Base-by-base conservation (phyloP, 257 asterid genomes). In the Solanum raphanifolium region DNA sequence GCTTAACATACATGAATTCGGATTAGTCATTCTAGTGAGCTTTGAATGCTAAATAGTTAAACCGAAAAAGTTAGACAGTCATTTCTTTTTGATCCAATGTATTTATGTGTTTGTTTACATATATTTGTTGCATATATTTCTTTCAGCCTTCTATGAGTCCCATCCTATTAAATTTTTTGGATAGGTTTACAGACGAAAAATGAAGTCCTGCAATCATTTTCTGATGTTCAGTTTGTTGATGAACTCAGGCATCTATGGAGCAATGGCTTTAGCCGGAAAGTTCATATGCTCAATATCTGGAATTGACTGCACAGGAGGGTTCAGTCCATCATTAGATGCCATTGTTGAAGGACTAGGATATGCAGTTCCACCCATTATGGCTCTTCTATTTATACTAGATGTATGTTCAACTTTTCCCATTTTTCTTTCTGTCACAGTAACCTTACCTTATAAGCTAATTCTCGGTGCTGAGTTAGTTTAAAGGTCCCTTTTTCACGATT, bases 341-440 rank as follows among this genome's bases (percentile, higher is more conserved):
- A 90, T 95, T 85, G 98, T 95, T 36, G 92, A 93, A 81, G 99
- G 99, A 88, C 82, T 97, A 90, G 99, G 98, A 91, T 95, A 97
- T 91, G 98, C 99, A 83, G 95, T 94, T 91, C 99, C 98, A 83
- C 99, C 99, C 15, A 95, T 97, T 83, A 95, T 95, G 98, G 98
- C 98, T 65, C 96, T 94, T 91, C 98, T 95, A 85, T 93, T 97
- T 89, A 97, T 95, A 89, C 92, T 97, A 73, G 98, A 97, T 89
- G 99, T 95, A 95, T 60, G 97, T 29, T 69, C 12, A 83, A 66
- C 87, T 86, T 9, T 81, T 3, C 68, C 41, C 29, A 13, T 27
- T 78, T 25, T 12, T 15, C 39, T 71, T 81, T 71, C 27, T 65
- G 39, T 58, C 8, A 15, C 12, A 21, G 31, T 46, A 46, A 27